Conservation (phyloP, 1,284 basidiomycete genomes). For the Rhodotorula sp. region DNA sequence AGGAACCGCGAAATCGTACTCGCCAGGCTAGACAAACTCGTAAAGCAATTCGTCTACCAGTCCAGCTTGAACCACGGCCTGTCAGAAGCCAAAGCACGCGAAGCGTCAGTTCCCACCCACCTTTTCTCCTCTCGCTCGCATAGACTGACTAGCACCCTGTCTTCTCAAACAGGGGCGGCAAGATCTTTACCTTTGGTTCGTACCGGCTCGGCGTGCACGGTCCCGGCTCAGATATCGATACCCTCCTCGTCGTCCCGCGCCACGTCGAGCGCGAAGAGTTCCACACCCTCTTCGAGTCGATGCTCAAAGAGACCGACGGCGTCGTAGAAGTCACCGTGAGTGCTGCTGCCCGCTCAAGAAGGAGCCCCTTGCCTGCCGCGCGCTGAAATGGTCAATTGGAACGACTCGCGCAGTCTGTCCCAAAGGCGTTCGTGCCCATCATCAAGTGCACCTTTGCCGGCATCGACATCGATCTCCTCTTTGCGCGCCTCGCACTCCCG, state of each 20-base stretch:
- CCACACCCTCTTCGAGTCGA: conserved; percentile 84
- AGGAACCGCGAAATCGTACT: conserved; percentile 88
- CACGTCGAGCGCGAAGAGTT: conserved; percentile 95
- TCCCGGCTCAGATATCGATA: conserved; percentile 96
- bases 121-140: no score
- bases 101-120: conserved; percentile 23
- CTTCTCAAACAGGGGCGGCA: conserved; percentile 73
- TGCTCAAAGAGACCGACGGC: conserved; percentile 82
- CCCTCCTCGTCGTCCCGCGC: conserved; percentile 95
- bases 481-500: conserved; percentile 74
- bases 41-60: conserved; percentile 89
- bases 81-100: conserved; percentile 35
- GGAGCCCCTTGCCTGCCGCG: not conserved
- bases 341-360: conserved; percentile 35
- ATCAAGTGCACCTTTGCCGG: conserved; percentile 89
- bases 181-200: conserved; percentile 98
- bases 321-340: conserved; percentile 84
- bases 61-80: conserved; percentile 60
- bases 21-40: conserved; percentile 81
- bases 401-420: conserved; percentile 66
- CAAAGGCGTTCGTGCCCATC: conserved; percentile 93
- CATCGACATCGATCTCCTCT: conserved; percentile 90
- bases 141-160: not conserved
- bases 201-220: conserved; percentile 84
- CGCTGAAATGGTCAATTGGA: not conserved